A percentile compares a stretch with the other conserved stretches of the same genome.
phyloP scores from a whole-genome alignment of 2,329 filamentous ascomycete species.

The Metarhizium album region DNA sequence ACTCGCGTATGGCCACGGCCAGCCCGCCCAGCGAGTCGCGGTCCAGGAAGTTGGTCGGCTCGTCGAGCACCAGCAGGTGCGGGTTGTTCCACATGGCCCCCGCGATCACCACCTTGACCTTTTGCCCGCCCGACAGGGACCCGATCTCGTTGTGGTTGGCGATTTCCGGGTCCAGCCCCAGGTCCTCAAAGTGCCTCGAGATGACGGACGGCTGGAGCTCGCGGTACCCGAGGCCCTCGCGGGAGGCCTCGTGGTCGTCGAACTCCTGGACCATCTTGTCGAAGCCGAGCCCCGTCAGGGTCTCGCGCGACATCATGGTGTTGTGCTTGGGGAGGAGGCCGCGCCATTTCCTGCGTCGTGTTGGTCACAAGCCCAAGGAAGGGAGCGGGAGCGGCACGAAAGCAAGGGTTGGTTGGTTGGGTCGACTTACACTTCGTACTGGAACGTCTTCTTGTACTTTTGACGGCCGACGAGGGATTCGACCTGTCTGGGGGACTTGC shows the following conservation, averaged over 20 bases:
- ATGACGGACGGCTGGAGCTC: constrained; percentile 88
- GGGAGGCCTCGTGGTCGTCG: constrained; percentile 96
- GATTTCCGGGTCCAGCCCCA: constrained; percentile 93
- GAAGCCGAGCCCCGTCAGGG: constrained; percentile 75
- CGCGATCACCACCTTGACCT: constrained; percentile 96
- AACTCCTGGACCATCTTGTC: constrained; percentile 94
- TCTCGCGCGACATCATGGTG: constrained; percentile 86
- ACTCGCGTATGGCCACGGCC: constrained; percentile 95
- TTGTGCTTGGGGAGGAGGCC: constrained; percentile 86
- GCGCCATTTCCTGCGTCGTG: constrained; percentile 69
- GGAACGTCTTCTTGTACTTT: constrained; percentile 98
- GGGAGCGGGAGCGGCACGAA: background rate
- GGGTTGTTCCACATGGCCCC: constrained; percentile 99
- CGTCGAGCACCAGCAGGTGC: constrained; percentile 91
- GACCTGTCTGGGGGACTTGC: constrained; percentile 64
- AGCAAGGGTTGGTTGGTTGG: background rate
- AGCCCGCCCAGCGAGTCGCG: constrained; percentile 93
- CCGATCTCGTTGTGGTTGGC: constrained; percentile 98
- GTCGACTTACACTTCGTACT: constrained; percentile 74
- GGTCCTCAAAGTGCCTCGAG: constrained; percentile 94
- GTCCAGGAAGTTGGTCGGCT: constrained; percentile 98
- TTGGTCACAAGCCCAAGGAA: too few relatives aligned
- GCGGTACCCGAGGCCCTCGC: constrained; percentile 94
- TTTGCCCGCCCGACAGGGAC: constrained; percentile 90
- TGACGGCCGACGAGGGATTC: constrained; percentile 90